Evolutionary conservation across 345 rosid genomes (phyloP), one percentile per base, ranked within the genome.

Genomic region (Cochlearia excelsa): DNA sequence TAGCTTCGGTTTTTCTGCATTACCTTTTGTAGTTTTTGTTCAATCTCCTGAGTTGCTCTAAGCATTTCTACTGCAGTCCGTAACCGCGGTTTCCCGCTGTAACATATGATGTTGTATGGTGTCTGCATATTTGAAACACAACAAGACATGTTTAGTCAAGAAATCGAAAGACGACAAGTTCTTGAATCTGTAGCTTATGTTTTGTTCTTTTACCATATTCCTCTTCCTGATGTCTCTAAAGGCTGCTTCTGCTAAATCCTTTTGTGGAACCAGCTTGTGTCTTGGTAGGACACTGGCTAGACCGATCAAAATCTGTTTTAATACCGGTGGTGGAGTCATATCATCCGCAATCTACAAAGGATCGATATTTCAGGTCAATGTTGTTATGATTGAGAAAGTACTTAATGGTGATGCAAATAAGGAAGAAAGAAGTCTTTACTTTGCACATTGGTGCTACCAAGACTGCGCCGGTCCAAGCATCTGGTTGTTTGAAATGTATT

Each of bases 391-490:
- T 27, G n/a, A n/a, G n/a, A n/a, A n/a, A 68, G 6, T 40, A 33
- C 57, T n/a, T 11, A 64, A 54, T 26, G 46, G 33, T 6, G 1
- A 31, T n/a, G 57, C 38, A 49, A 35, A 50, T 16, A 75, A 45
- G 31, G 47, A 45, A 38, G 7, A 28, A 46, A 45, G 44, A 40
- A 59, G 49, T 46, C 43, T 9, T 38, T 83, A 93, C 99, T 79
- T 93, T 93, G 84, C 97, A 93, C 99, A 93, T 93, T 0, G 99
- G 96, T 33, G 99, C 97, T 31, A 79, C 92, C 55, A 93, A 87
- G 74, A 84, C 70, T 5, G 95, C 96, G 16, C 99, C 99, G 31
- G 68, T 81, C 96, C 97, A 93, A 3, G 85, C 81, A 57, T 80
- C 67, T 23, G 95, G 95, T 63, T 93, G 96, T 65, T 87, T 90